Base-by-base conservation (phyloP, 1,139 yeast genomes). In the Blastobotrys elegans region DNA sequence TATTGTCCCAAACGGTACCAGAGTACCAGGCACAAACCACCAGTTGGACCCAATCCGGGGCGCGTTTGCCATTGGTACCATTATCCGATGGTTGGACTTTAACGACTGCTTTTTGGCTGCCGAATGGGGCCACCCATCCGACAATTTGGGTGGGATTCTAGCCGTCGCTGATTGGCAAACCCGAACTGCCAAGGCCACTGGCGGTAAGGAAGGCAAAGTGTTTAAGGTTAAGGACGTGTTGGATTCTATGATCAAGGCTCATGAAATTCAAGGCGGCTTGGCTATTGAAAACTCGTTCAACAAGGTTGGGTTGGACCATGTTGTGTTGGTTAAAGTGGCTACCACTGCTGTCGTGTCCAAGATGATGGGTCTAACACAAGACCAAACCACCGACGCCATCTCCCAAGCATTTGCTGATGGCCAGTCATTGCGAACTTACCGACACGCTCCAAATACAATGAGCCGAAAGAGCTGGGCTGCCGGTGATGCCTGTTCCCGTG, bases 381-480 rank as follows among this genome's bases (percentile, higher is more conserved):
- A 73, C 31, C 80, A 78, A 61, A 77, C 82, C 37, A 63, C 72
- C 46, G 80, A 73, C 53, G 80, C 80, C 22, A 53, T 78, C 13
- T 76, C 82, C 2, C 82, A 78, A 50, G 81, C 82, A 10, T 77
- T 77, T 63, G 81, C 71, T 24, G 83, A 78, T 60, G 82, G 82
- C 20, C 80, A 76, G 56, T 60, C 80, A 2, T 64, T 78, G 51
- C 71, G 83, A 62, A 78, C 82, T 22, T 78, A 78, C 59, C 71
- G 83, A 56, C 82, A 78, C 58, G 79, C 82, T 7, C 82, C 83
- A 52, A 78, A 78, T 64, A 78, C 82, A 49, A 77, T 77, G 67
- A 73, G 80, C 10, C 71, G 82, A 59, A 78, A 78, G 65, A 77
- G 81, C 1, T 78, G 83, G 83, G 83, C 83, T 32, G 83, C 83